Base-by-base conservation (phyloP, 2,329 filamentous ascomycete species). In the Sphaerulina populicola region DNA sequence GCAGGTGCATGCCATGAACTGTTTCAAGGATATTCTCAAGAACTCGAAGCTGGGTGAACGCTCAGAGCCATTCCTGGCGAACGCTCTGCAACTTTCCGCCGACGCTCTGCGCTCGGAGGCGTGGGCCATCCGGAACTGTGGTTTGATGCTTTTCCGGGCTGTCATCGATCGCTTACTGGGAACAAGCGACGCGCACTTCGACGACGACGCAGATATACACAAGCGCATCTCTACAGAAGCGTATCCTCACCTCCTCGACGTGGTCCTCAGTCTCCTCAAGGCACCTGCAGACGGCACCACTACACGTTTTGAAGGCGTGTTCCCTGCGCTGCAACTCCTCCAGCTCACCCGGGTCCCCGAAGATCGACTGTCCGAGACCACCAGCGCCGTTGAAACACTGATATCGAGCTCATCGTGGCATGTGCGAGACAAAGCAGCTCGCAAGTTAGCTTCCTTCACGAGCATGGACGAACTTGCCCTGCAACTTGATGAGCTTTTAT, bases 71-170 rank as follows among this genome's bases (percentile, higher is more conserved):
- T 85, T 89, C 60, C 75, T 96, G 6, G 82, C 86, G 7, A 74
- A 80, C 29, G 84, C 84, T 31, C 74, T 98, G 3, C 79, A 83
- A 54, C 75, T 97, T n/a, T 89, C 90, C 1, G 86, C 87, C 9
- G 78, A 79, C 52, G 88, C 85, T 46, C 75, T 98, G 12, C 84
- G 81, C 40, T 93, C 88, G 0, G 78, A 86, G 53, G 81, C 93
- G 18, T 98, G 93, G 93, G 88, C 90, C 0, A 89, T 98, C 51
- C 83, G 90, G 1, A 98, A 98, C 66, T 96, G 89, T 59, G 89
- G 89, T 1, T 71, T 97, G 31, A 85, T 97, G 71, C 79, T 98
- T 6, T 82, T 97, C 57, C 82, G 91, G 49, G 88, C 88, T 55
- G 74, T 96, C 4, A 86, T 94, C 47, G 87, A 93, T 64, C 79